Percentiles rank a stretch among this genome's conserved stretches.
Conservation (phyloP, 148 eudicot species). For the Diospyros kaki region DNA sequence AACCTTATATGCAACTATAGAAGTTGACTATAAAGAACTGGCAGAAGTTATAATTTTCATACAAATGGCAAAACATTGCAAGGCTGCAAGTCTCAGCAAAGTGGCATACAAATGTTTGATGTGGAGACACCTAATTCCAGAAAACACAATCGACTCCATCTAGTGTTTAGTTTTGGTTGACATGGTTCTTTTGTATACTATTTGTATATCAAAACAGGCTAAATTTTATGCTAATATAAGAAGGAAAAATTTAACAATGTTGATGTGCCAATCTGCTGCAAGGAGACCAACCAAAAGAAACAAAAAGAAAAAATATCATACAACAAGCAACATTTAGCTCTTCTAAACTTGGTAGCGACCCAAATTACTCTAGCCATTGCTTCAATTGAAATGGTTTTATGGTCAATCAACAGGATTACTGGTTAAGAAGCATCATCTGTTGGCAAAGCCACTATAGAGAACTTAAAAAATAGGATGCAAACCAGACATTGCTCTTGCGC, state of each 20-base stretch:
- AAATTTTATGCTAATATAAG: neutral
- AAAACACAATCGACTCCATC: neutral
- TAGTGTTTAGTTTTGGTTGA: neutral
- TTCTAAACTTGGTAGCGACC: neutral
- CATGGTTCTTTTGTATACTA: neutral
- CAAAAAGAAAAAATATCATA: neutral
- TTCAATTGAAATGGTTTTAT: neutral
- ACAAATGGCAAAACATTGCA: neutral
- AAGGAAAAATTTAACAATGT: too few species aligned
- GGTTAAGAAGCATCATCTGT: neutral
- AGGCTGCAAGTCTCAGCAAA: neutral
- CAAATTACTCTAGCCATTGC: neutral
- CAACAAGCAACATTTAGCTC: neutral
- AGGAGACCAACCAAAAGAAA: neutral
- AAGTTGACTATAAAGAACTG: neutral
- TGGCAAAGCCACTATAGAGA: neutral
- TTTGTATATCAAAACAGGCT: neutral
- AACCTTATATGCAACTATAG: neutral
- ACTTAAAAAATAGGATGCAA: neutral
- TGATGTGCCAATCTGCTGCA: neutral
- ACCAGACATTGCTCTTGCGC: neutral
- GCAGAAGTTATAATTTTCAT: too few species aligned
- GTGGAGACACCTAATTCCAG: neutral
- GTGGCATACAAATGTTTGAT: neutral
- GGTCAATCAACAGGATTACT: neutral